A percentile compares a stretch with the other conserved stretches of the same genome.
Conservation (phyloP, 306 rosid species). For the Glycine latifolia region DNA sequence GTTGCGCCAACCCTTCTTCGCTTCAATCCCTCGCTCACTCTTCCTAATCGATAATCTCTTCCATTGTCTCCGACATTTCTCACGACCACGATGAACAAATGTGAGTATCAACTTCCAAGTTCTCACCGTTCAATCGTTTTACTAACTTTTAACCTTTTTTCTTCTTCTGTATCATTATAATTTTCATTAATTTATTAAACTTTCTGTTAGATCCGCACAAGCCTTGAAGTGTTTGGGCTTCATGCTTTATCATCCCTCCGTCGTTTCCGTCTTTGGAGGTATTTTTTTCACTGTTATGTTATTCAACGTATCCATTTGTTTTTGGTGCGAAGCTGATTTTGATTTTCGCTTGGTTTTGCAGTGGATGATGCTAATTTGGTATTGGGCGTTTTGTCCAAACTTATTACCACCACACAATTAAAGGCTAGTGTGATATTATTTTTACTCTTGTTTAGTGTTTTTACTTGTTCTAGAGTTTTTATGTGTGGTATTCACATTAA, state of each 20-base stretch:
- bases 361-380: constrained; percentile 67
- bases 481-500: not conserved
- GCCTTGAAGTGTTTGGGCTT: constrained; percentile 91
- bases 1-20: constrained; percentile 49
- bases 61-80: constrained; percentile 58
- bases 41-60: constrained; percentile 48
- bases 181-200: not conserved
- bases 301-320: not conserved
- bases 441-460: not conserved
- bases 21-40: constrained; percentile 60
- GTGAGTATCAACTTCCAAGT: constrained; percentile 44
- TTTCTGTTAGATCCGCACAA: constrained; percentile 63
- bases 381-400: constrained; percentile 61
- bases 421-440: constrained; percentile 54
- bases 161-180: not conserved
- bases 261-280: constrained; percentile 62
- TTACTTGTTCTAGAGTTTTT: not conserved
- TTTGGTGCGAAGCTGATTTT: constrained; percentile 5
- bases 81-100: constrained; percentile 70
- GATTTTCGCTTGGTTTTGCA: constrained; percentile 39
- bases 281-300: not conserved
- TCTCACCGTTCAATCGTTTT: not conserved
- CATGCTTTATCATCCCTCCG: constrained; percentile 76
- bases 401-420: constrained; percentile 69
- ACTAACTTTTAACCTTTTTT: not conserved